phyloP scores from a whole-genome alignment of 2,329 filamentous ascomycete species.

The Chrysoporthe austroafricana region DNA sequence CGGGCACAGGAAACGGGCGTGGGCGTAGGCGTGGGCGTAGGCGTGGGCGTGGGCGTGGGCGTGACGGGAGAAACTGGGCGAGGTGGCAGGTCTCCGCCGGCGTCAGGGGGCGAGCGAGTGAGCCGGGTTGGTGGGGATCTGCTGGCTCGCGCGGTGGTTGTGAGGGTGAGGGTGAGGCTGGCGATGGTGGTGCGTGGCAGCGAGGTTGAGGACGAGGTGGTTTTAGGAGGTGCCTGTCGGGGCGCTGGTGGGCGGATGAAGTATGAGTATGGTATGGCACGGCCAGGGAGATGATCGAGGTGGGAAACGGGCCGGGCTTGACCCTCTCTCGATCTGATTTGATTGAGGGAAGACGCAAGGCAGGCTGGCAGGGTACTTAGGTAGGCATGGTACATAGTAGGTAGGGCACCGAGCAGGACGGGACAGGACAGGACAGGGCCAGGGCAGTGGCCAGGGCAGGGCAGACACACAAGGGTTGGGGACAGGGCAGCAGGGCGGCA shows the following conservation, averaged over 20 bases:
- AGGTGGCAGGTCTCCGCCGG: slow-evolving; percentile 9
- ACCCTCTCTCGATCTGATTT: not conserved
- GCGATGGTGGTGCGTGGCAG: not conserved
- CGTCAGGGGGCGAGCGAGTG: slow-evolving; percentile 7
- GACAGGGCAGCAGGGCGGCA: slow-evolving; percentile 7
- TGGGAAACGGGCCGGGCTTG: slow-evolving; percentile 6
- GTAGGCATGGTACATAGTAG: not conserved
- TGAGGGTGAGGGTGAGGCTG: not conserved
- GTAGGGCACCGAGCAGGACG: slow-evolving; percentile 3
- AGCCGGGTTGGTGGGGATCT: not conserved
- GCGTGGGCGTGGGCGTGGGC: too few relatives aligned
- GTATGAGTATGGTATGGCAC: slow-evolving; percentile 7
- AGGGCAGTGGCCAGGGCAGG: too few relatives aligned
- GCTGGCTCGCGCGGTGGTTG: not conserved
- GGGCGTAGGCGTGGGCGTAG: too few relatives aligned
- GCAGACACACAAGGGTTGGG: not conserved
- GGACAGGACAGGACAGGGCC: not conserved
- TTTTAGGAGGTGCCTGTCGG: slow-evolving; percentile 8
- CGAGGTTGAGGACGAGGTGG: slow-evolving; percentile 10
- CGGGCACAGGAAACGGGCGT: too few relatives aligned
- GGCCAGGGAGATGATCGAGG: slow-evolving; percentile 9
- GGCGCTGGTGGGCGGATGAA: slow-evolving; percentile 8
- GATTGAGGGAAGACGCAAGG: slow-evolving; percentile 7
- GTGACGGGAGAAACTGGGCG: slow-evolving; percentile 8
- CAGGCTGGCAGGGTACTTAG: not conserved